A percentile compares a stretch with the other conserved stretches of the same genome.
Evolutionary conservation across 1,139 yeast genomes (phyloP).

Genomic region (Petasospora rhodanensis): DNA sequence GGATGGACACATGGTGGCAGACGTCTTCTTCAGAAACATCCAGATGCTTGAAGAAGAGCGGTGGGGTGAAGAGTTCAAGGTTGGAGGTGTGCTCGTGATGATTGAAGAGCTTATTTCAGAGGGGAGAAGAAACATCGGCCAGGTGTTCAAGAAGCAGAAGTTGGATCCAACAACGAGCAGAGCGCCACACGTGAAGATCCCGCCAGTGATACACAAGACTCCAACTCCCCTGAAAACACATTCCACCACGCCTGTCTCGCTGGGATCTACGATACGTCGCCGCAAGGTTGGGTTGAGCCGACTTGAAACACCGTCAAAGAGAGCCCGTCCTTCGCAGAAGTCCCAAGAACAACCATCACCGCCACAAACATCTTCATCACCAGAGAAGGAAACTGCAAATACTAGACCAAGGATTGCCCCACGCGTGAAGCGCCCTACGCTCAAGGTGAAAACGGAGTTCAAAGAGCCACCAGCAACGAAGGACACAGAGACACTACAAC

Average conservation of each 20-base stretch:
- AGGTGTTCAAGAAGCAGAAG: slow-evolving; percentile 12
- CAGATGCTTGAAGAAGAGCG: slow-evolving; percentile 11
- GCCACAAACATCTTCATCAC: background rate
- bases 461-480: no score
- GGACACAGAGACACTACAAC: no score
- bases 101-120: slow-evolving; percentile 17
- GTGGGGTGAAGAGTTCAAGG: slow-evolving; percentile 22
- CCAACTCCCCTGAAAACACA: background rate
- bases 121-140: slow-evolving; percentile 17
- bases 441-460: no score
- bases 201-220: background rate
- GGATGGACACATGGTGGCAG: slow-evolving; percentile 34
- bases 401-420: no score
- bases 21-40: slow-evolving; percentile 30
- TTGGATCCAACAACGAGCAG: slow-evolving; percentile 2
- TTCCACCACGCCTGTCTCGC: slow-evolving; percentile 1
- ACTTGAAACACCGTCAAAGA: slow-evolving; percentile 14
- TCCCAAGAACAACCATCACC: background rate
- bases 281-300: slow-evolving; percentile 18
- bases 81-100: slow-evolving; percentile 23
- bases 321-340: slow-evolving; percentile 1
- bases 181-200: background rate
- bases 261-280: no score
- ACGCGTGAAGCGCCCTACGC: no score
- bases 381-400: background rate